Evolutionary conservation across 2,329 filamentous ascomycete genomes (phyloP).

Genomic region (Penicillium crustosum): DNA sequence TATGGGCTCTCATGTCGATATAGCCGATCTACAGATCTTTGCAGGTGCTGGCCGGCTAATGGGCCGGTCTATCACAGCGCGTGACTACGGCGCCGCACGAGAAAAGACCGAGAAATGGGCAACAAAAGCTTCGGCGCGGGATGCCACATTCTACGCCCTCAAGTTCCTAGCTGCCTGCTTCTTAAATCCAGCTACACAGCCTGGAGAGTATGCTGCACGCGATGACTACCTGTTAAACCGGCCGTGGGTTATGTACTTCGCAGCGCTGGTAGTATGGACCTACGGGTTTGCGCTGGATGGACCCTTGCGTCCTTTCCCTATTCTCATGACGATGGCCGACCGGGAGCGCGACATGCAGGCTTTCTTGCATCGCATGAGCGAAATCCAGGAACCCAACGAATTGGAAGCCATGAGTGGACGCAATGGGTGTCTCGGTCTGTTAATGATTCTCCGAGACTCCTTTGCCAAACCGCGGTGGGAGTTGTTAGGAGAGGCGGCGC

Average conservation of each 20-base stretch:
- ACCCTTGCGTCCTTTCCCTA: constrained; percentile 55
- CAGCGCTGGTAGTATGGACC: constrained; percentile 87
- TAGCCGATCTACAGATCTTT: constrained; percentile 96
- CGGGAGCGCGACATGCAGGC: constrained; percentile 75
- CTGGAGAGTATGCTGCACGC: constrained; percentile 68
- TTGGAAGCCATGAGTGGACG: constrained; percentile 71
- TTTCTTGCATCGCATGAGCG: constrained; percentile 72
- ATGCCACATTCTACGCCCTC: constrained; percentile 89
- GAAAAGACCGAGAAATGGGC: constrained; percentile 84
- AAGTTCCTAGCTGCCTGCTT: constrained; percentile 81
- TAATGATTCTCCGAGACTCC: constrained; percentile 77
- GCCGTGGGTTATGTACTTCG: constrained; percentile 94
- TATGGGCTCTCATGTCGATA: constrained; percentile 97
- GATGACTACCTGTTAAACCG: constrained; percentile 89
- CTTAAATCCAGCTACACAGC: constrained; percentile 49
- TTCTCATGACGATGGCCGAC: constrained; percentile 62
- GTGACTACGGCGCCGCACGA: constrained; percentile 77
- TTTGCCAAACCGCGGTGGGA: constrained; percentile 89
- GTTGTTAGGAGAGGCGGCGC: constrained; percentile 81
- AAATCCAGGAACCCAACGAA: constrained; percentile 72
- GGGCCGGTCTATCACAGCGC: constrained; percentile 77
- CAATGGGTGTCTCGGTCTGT: constrained; percentile 77
- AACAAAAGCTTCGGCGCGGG: constrained; percentile 79
- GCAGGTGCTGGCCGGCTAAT: constrained; percentile 82
- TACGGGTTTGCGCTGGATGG: constrained; percentile 92